Evolutionary conservation across 345 rosid genomes (phyloP).

Genomic region (Carallia brachiata): DNA sequence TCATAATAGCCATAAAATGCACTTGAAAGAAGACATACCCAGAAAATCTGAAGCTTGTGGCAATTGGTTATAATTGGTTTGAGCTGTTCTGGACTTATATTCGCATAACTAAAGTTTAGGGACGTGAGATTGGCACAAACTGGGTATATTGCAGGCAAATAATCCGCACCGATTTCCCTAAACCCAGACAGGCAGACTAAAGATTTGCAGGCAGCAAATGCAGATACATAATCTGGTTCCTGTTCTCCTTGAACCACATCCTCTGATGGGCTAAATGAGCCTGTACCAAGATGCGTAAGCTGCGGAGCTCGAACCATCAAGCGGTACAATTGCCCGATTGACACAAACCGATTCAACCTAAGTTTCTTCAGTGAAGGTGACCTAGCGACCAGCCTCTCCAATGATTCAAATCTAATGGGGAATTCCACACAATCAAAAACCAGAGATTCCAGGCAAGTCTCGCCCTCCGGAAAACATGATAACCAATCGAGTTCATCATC

Average conservation of each 20-base stretch:
- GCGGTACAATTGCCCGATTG: constrained; percentile 53
- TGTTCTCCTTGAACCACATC: constrained; percentile 38
- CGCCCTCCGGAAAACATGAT: constrained; percentile 63
- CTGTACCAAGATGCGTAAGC: constrained; percentile 84
- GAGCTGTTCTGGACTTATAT: constrained; percentile 61
- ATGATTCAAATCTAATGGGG: constrained; percentile 53
- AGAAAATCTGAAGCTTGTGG: constrained; percentile 63
- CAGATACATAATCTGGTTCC: constrained; percentile 57
- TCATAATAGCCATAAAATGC: background rate
- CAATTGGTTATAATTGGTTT: constrained; percentile 68
- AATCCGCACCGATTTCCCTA: constrained; percentile 57
- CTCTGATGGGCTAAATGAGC: constrained; percentile 54
- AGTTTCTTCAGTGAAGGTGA: constrained; percentile 70
- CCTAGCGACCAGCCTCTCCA: constrained; percentile 69
- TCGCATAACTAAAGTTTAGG: constrained; percentile 83
- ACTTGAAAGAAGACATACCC: constrained; percentile 49
- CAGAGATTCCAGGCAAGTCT: constrained; percentile 58
- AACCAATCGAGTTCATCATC: constrained; percentile 81
- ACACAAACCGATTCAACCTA: constrained; percentile 55
- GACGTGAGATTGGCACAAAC: constrained; percentile 76
- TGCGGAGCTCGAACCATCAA: constrained; percentile 64
- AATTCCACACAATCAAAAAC: constrained; percentile 69
- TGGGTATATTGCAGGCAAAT: constrained; percentile 69
- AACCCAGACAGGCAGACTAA: constrained; percentile 78
- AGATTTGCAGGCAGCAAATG: constrained; percentile 67